Evolutionary conservation across 1,284 basidiomycete genomes (phyloP), one percentile per base, ranked within the genome.

Genomic region (Hemileia vastatrix): DNA sequence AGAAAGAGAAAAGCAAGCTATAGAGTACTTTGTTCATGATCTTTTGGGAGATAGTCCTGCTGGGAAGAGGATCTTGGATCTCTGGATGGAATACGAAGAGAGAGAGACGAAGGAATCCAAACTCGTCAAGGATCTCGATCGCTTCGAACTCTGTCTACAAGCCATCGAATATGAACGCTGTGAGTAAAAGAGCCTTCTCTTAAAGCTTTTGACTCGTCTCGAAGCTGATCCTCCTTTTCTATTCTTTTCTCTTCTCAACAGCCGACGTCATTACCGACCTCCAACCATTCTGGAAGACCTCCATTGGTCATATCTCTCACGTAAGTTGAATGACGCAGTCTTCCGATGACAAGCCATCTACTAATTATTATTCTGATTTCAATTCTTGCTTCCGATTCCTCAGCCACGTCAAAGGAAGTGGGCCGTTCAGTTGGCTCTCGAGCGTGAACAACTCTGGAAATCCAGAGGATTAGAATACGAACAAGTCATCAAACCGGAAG

Each of bases 121-220:
- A 40, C 53, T 75, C 33, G 73, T 76, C 48, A 76, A 76, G 63
- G 74, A 98, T 75, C 81, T 97, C 9, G 94, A 98, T 75, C 81
- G 90, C 9, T 86, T 96, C 65, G 94, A 98, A 76, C 87, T 98
- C 81, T 87, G 88, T 2, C 79, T 88, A 6, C 81, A 83, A 71
- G 80, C 78, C 0, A 77, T 80, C 36, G 81, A 83, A 70, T 83
- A 80, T 66, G 79, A 80, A 68, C 67, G 77, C 65, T 75, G 79
- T 79, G 51, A 69, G 79, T 73, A n/a, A n/a, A n/a, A n/a, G n/a
- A n/a, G n/a, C n/a, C n/a, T n/a, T n/a, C n/a, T 36, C 57, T 75
- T 23, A 72, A 75, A 65, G 71, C 72, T 9, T 62, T 70, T 32
- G 74, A 75, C 65, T 75, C 18, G 21, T 53, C 18, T 40, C 27